A percentile compares a stretch with the other conserved stretches of the same genome.
phyloP scores from a whole-genome alignment of 768 basidiomycete genomes.

The Suillus plorans region DNA sequence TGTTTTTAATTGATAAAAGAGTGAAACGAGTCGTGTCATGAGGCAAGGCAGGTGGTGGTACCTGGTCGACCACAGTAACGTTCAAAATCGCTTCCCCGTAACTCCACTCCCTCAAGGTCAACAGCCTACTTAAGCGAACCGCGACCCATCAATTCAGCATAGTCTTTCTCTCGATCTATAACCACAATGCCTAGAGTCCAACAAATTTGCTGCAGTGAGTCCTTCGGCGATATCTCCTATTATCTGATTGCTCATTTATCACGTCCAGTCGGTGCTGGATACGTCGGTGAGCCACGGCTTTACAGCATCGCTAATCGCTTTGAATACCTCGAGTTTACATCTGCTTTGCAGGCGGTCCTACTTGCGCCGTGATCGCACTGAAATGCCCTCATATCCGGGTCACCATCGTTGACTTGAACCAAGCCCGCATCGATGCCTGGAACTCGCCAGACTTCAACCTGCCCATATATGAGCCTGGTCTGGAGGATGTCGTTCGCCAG shows the following conservation, averaged over 20 bases:
- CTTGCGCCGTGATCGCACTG: conserved; percentile 91
- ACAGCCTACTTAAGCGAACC: not conserved
- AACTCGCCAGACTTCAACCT: conserved; percentile 82
- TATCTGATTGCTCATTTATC: conserved; percentile 11
- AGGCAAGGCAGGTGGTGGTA: not conserved
- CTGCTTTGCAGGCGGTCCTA: conserved; percentile 73
- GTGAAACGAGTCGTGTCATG: not conserved
- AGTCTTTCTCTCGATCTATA: not conserved
- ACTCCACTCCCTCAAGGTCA: not conserved
- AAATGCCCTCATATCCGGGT: conserved; percentile 92
- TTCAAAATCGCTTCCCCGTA: not conserved
- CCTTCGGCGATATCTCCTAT: conserved; percentile 2
- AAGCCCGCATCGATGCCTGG: conserved; percentile 94
- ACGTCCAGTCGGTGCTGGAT: conserved; percentile 78
- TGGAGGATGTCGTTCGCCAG: conserved; percentile 84
- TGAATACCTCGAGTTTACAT: conserved; percentile 15
- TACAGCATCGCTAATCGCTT: conserved; percentile 5
- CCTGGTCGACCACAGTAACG: not conserved
- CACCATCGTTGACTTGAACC: conserved; percentile 98
- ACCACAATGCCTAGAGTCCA: conserved; percentile 50
- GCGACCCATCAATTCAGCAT: not conserved
- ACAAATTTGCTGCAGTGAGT: conserved; percentile 89
- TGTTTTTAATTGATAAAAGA: not conserved
- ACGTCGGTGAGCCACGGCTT: conserved; percentile 68
- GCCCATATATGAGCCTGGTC: conserved; percentile 97